Percentiles rank a stretch among this genome's conserved stretches.
phyloP scores from a whole-genome alignment of 164 flowering plant genomes.

The Tinospora cordifolia region DNA sequence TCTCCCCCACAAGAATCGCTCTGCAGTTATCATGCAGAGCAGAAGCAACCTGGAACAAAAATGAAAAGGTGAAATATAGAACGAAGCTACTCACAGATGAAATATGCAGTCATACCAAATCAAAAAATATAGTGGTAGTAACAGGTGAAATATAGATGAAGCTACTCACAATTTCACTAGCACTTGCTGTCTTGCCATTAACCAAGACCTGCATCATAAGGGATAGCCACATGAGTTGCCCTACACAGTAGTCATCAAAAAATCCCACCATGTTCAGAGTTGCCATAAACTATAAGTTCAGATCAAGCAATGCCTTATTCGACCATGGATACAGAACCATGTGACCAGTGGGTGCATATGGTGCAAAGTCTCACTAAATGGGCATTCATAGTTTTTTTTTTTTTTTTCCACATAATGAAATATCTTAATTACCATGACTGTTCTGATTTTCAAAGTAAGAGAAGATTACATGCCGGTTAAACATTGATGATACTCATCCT shows the following conservation, averaged over 20 bases:
- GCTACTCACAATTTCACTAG: constrained; percentile 90
- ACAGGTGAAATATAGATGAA: not conserved
- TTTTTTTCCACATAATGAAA: constrained; percentile 1
- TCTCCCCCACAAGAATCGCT: constrained; percentile 94
- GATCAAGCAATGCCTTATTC: no score
- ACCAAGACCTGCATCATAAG: constrained; percentile 74
- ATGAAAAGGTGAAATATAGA: no score
- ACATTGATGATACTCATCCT: not conserved
- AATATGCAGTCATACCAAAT: constrained; percentile 5
- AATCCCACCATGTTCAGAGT: not conserved
- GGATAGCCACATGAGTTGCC: not conserved
- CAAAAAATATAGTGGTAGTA: not conserved
- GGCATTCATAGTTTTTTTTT: not conserved
- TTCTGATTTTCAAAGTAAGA: not conserved
- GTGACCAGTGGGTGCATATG: not conserved
- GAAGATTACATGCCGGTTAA: not conserved
- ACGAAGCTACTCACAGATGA: no score
- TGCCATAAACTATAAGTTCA: not conserved
- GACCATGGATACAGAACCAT: not conserved
- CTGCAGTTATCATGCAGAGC: constrained; percentile 97
- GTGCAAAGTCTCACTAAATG: not conserved
- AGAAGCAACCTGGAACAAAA: constrained; percentile 58
- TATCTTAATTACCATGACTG: not conserved
- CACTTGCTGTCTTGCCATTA: constrained; percentile 89
- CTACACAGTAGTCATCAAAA: not conserved